Base-by-base conservation (phyloP, 2,329 filamentous ascomycete species). In the Fusarium ambrosium region DNA sequence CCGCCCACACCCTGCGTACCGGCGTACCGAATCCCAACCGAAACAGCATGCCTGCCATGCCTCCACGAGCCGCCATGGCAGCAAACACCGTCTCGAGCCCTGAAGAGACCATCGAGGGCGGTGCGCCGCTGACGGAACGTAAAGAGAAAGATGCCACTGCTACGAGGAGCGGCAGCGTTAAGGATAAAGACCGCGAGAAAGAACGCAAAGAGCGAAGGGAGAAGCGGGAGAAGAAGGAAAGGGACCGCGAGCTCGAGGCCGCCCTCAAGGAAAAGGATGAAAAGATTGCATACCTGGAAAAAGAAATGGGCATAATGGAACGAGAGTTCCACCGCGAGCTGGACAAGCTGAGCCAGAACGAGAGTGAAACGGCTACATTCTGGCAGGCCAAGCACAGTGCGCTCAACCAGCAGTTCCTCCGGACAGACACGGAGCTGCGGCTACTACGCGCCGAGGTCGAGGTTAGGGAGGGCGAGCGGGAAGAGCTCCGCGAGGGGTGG, bases 351-450 rank as follows among this genome's bases (percentile, higher is more conserved):
- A 86, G 85, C 76, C 84, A 86, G 79, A 85, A 86, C 78, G 89
- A 91, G 82, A 87, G 85, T 81, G 88, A 90, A 79, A 87, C 86
- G 60, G 84, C 88, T 4, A 85, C 85, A 16, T 90, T 88, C 78
- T 91, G 90, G 89, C 89, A 91, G 81, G 80, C 85, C 53, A 90
- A 89, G 77, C 86, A 90, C 80, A 86, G 85, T 67, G 81, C 80
- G 36, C 80, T 90, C 53, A 86, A 90, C 79, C 86, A 88, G 81
- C 87, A 87, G 75, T 87, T 86, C 70, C 80, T 88, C 51, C 84
- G 86, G 27, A 85, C 85, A 6, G 89, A 91, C 75, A 86, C 87
- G 18, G 87, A 90, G 75, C 82, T 90, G 71, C 83, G 87, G 11
- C 80, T 89, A 34, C 80, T 90, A 51, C 83, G 85, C 45, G 82